A percentile compares a stretch with the other conserved stretches of the same genome.
Evolutionary conservation across 768 basidiomycete species (phyloP).

Genomic region (Amanita phalloides): DNA sequence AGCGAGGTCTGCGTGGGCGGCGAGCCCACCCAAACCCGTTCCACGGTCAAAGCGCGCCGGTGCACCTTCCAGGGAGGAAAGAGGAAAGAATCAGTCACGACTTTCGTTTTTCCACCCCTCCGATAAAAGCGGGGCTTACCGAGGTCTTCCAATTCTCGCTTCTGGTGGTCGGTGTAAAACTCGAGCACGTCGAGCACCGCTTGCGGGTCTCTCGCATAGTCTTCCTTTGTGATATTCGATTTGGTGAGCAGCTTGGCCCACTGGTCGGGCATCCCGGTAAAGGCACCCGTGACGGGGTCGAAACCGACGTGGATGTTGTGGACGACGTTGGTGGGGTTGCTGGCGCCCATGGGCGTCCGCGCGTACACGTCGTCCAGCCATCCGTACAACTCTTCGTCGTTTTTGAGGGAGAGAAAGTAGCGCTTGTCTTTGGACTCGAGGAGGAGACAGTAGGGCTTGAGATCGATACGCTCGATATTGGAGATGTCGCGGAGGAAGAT

Average conservation of each 20-base stretch:
- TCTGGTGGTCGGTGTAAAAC: constrained; percentile 97
- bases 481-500: constrained; percentile 70
- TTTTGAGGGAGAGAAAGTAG: constrained; percentile 75
- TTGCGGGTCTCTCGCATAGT: constrained; percentile 94
- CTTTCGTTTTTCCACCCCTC: not conserved
- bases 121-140: constrained; percentile 16
- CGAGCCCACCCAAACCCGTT: constrained; percentile 77
- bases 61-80: constrained; percentile 22
- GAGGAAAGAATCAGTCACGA: too few relatives aligned
- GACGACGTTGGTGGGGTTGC: constrained; percentile 94
- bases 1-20: constrained; percentile 10
- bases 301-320: constrained; percentile 99
- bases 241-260: constrained; percentile 97
- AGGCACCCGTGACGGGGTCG: constrained; percentile 87
- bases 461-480: constrained; percentile 84
- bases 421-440: constrained; percentile 81
- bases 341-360: constrained; percentile 88
- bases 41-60: constrained; percentile 85
- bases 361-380: constrained; percentile 98
- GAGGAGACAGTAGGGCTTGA: constrained; percentile 90
- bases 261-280: constrained; percentile 95
- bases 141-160: constrained; percentile 73
- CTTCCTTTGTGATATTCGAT: constrained; percentile 95
- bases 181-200: constrained; percentile 96
- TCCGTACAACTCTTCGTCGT: constrained; percentile 92